Base-by-base conservation (phyloP, 441 rosid genomes). In the Cnidoscolus chayamansa region DNA sequence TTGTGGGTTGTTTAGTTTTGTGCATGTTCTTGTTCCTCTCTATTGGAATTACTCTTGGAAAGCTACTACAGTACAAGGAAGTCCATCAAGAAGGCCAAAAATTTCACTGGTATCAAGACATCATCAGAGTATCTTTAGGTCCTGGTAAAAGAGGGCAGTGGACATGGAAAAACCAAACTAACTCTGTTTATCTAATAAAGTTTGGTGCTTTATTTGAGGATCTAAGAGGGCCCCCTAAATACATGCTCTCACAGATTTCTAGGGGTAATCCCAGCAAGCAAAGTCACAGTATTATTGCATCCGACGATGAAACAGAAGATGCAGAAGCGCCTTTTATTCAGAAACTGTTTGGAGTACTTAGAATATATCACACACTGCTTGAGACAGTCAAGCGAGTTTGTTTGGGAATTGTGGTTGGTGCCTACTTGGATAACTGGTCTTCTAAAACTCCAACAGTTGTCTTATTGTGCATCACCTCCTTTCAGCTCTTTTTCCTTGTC, bases 141-240 rank as follows among this genome's bases (percentile, higher is more conserved):
- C 99, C 99, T 16, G 97, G 99, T 13, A 94, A 90, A 72, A 85
- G 92, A 85, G 97, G 99, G 49, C 99, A 94, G 58, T 92, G 99
- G 97, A 86, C 97, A 74, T 94, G 97, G 97, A 87, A 87, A 81
- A 80, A 77, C 75, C 77, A 81, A 76, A 54, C 84, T 2, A 76
- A 76, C 17, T 88, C 90, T 17, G 40, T 75, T 35, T 82, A 81
- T 66, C 82, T 84, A 40, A 80, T 77, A 63, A 84, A 72, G 76
- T 73, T 88, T 48, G 98, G 97, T 74, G 87, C 97, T 58, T 82
- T 94, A 15, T 94, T 92, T 64, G 96, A 92, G 81, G 98, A 94
- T 75, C 82, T 94, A 57, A 82, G 98, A 71, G 98, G 98, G 13
- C 98, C 98, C n/a, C 98, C 98, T 25, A 89, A 94, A 64, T 94